Evolutionary conservation across 1,284 basidiomycete genomes (phyloP), one percentile per base, ranked within the genome.

Genomic region (Porogramme epimiltina): DNA sequence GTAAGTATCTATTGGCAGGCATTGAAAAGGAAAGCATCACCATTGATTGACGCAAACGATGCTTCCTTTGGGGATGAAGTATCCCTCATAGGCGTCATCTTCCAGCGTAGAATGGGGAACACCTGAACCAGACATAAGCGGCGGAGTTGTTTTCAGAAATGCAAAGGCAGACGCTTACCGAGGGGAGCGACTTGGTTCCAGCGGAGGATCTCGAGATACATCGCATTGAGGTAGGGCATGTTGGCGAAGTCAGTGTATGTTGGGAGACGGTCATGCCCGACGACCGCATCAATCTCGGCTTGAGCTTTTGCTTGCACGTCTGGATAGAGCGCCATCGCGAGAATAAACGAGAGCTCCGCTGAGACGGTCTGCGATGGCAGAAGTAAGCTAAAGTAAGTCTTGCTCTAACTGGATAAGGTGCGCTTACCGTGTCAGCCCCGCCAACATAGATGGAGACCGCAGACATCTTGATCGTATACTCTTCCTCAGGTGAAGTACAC

Each of bases 211-310:
- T 71, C 70, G 13, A 60, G 61, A 37, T 62, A 55, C 2, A 70
- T 25, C 5, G 69, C 69, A 34, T 67, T 61, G 38, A 69, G 41
- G 48, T 68, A 71, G 9, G 69, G 69, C 31, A 71, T 55, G 3
- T 50, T 40, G 4, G 52, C 53, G 9, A 66, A 53, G 42, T 72
- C 70, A 15, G 52, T 56, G 26, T 64, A 62, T 3, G 55, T 59
- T 13, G 70, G 69, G 9, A 70, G 60, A 6, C 66, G 56, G n/a
- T 65, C 63, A 11, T 33, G 36, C 11, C 68, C 67, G 6, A 72
- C 45, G 20, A 64, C 61, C 2, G 54, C 42, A 34, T 69, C 68
- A 18, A 72, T 56, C 51, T 71, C 69, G 6, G 42, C 58, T 36
- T 69, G 68, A 0, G 69, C 69, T 28, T 56, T 64, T 37, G 42